Evolutionary conservation across 2,329 filamentous ascomycete species (phyloP).

Genomic region (Aspergillus brasiliensis): DNA sequence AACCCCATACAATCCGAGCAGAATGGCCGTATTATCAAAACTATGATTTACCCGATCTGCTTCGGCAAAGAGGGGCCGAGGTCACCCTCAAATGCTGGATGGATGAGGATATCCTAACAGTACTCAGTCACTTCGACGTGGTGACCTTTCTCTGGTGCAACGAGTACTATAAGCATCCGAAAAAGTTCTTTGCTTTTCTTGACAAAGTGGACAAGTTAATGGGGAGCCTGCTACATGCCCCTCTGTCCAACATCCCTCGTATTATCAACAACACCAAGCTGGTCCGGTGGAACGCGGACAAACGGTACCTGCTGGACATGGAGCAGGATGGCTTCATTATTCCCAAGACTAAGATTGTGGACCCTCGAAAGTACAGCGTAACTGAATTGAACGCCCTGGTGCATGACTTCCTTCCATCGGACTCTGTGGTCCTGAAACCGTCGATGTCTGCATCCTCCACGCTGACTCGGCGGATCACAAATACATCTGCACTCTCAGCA

Average conservation of each 20-base stretch:
- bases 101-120: slow-evolving; percentile 1
- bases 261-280: not conserved
- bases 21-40: slow-evolving; percentile 4
- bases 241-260: not conserved
- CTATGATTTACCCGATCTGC: not conserved
- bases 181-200: not conserved
- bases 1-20: not conserved
- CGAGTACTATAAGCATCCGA: not conserved
- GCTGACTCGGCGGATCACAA: not conserved
- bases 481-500: not conserved
- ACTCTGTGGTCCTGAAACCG: not conserved
- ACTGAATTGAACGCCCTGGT: not conserved
- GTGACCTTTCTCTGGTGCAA: slow-evolving; percentile 4
- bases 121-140: not conserved
- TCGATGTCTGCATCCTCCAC: not conserved
- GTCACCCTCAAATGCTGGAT: slow-evolving; percentile 4
- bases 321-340: not conserved
- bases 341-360: not conserved
- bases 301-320: slow-evolving; percentile 1
- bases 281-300: slow-evolving; percentile 5
- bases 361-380: not conserved
- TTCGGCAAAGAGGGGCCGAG: not conserved
- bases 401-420: not conserved
- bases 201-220: not conserved
- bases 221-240: not conserved